Base-by-base conservation (phyloP, 2,329 filamentous ascomycete genomes). In the Ceratocystiopsis sp. region DNA sequence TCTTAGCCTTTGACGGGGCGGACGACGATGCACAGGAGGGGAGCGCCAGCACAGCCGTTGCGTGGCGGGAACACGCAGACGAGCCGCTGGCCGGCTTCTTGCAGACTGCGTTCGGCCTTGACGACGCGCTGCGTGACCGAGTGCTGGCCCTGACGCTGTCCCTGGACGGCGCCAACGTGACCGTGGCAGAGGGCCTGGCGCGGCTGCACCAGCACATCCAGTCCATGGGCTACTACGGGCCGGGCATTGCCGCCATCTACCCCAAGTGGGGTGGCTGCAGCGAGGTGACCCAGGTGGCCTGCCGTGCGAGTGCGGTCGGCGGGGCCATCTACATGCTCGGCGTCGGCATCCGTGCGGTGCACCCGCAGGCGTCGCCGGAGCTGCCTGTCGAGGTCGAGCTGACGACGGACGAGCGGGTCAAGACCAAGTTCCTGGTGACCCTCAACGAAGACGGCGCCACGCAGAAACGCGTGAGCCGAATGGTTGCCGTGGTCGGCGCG, bases 251-350 rank as follows among this genome's bases (percentile, higher is more conserved):
- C 42, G 84, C 85, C 39, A 76, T 98, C 13, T 75, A 93, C 51
- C 80, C 87, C 18, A 95, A 94, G 67, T 98, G 86, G 80, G 89
- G 89, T 39, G 86, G 89, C 25, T 68, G 82, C 39, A 81, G 85
- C 32, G 89, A 98, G 61, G 76, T 96, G 46, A 77, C 83, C 29
- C 89, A 98, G 64, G 86, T 94, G 19, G 84, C 79, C 5, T 96
- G 91, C 57, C 81, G 89, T 51, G 85, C 89, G 35, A 78, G 80
- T 48, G 89, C 89, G 17, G 91, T 98, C 8, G 89, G 89, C 34
- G 91, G 91, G 40, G 84, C 79, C 12, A 74, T 93, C 4, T 96
- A 96, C 61, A 84, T 94, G 58, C 73, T 96, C 15, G 81, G 78
- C 37, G 80, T 79, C 40, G 77, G 77, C 11, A 64, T 91, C 43